Base-by-base conservation (phyloP, 106 monocot genomes). In the Dendrobium nobile region DNA sequence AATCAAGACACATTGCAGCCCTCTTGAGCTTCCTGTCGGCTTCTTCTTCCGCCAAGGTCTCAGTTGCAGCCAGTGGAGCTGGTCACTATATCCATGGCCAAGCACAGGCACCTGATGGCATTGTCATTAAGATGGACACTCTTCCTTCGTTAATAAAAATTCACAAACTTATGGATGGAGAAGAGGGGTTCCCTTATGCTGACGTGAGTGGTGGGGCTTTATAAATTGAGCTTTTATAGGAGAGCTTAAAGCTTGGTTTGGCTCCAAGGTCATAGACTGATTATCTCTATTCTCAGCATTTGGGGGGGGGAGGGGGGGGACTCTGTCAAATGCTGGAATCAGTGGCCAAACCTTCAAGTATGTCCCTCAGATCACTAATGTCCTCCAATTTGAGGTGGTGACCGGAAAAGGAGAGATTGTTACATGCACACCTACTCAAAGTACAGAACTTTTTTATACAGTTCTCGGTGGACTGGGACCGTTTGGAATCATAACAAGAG, bases 401-500 rank as follows among this genome's bases (percentile, higher is more conserved):
- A 84, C 87, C 26, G 83, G 90, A 7, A 89, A 74, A 20, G 91
- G 89, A 31, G 87, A 92, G 77, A 61, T 85, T 44, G 85, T 92
- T 20, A 89, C 85, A 47, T 92, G 89, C 81, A 84, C 89, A 8
- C 82, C 77, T 33, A 82, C 54, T 31, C 43, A 85, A 76, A 86
- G 42, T 47, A 28, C 87, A 48, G 87, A 92, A 1, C 85, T 92
- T 41, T 92, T 89, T 68, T 72, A 82, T 76, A 85, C 87, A 47
- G 89, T 89, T 54, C 85, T 89, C 37, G 91, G 91, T 67, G 91
- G 91, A 9, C 72, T 92, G 13, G 87, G 91, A 9, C 91, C 84
- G 75, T 92, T 92, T 80, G 91, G 89, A 27, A 89, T 92, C 75
- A 92, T 92, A 80, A 92, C 91, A 56, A 92, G 82, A 43, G 89